Percentiles rank a stretch among this genome's conserved stretches.
Conservation (phyloP, 257 asterid genomes). For the Solanum acaule region DNA sequence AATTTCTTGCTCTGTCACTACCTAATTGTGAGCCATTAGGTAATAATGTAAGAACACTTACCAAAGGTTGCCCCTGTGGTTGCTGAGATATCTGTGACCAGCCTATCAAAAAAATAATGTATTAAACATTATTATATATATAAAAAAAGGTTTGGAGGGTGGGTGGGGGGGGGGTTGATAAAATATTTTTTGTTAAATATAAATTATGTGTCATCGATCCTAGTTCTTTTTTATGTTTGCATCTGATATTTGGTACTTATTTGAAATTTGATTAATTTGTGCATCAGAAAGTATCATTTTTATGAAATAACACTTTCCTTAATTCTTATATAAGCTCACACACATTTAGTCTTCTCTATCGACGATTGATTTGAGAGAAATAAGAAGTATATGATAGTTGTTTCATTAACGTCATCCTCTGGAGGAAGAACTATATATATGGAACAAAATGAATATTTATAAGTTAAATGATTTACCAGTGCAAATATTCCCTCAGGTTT, state of each 20-base stretch:
- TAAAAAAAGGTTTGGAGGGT: not conserved
- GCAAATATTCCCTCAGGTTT: slow-evolving; percentile 45
- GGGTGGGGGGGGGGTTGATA: not conserved
- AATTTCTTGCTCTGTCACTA: not conserved
- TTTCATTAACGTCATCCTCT: not conserved
- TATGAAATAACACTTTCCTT: too few species aligned
- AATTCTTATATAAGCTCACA: too few species aligned
- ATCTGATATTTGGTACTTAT: not conserved
- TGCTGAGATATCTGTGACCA: slow-evolving; percentile 83
- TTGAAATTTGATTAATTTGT: not conserved
- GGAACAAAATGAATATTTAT: not conserved
- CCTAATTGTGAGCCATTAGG: not conserved
- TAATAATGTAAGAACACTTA: not conserved
- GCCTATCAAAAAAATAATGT: slow-evolving; percentile 14
- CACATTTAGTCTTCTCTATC: not conserved
- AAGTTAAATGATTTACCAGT: slow-evolving; percentile 26
- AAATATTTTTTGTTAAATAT: not conserved
- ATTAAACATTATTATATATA: not conserved
- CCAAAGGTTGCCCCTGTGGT: slow-evolving; percentile 63
- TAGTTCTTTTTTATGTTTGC: too few species aligned
- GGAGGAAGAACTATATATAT: not conserved
- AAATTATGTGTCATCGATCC: not conserved
- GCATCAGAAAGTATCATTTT: too few species aligned
- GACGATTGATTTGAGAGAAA: not conserved
- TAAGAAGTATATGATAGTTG: not conserved